Percentiles rank a stretch among this genome's conserved stretches.
Evolutionary conservation across 2,329 filamentous ascomycete species (phyloP).

Genomic region (Chaetomium olivaceum): DNA sequence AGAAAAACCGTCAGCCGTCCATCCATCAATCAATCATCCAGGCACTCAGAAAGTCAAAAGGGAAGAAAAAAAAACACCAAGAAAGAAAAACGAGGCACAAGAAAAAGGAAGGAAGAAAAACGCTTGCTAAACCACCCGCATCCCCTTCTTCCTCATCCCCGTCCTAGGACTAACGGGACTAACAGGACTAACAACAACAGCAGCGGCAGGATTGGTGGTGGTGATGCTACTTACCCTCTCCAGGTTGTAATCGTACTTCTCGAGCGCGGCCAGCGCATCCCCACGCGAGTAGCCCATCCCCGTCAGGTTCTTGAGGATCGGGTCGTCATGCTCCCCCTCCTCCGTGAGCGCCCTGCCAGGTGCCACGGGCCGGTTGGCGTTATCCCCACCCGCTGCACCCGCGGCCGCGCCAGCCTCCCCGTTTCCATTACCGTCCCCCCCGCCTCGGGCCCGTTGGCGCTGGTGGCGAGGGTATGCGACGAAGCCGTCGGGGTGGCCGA

Average conservation of each 20-base stretch:
- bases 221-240: conserved; percentile 69
- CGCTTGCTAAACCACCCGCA: not conserved
- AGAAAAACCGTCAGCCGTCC: conserved; percentile 16
- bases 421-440: conserved; percentile 9
- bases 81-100: not conserved
- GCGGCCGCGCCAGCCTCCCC: not conserved
- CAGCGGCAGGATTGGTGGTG: not conserved
- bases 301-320: conserved; percentile 84
- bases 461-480: conserved; percentile 34
- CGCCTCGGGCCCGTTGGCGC: not conserved
- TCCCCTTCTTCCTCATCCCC: not conserved
- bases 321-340: conserved; percentile 82
- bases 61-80: not conserved
- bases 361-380: conserved; percentile 28
- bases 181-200: too few relatives aligned
- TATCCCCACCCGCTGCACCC: not conserved
- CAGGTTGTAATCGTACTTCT: conserved; percentile 95
- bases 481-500: conserved; percentile 44
- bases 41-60: conserved; percentile 1
- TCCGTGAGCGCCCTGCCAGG: conserved; percentile 69
- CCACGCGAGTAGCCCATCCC: conserved; percentile 81
- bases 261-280: conserved; percentile 75
- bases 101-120: not conserved
- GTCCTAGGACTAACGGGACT: not conserved
- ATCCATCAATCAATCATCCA: conserved; percentile 6